phyloP scores from a whole-genome alignment of 805 yeast species.

The Schwanniomyces pseudopolymorphus region DNA sequence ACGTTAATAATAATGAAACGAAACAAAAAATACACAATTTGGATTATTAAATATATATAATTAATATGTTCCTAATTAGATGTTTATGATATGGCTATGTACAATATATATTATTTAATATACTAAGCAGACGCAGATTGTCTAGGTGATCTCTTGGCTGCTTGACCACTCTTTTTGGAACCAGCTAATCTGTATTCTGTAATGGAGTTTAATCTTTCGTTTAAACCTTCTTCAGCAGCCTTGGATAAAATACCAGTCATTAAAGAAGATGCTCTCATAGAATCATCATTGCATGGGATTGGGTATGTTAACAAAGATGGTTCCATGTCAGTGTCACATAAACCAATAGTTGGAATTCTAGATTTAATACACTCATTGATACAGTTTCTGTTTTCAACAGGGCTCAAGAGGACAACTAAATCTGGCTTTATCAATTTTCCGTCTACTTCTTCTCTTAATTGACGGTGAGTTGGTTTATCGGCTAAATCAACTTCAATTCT shows the following conservation, averaged over 20 bases:
- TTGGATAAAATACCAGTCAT: slow-evolving; percentile 79
- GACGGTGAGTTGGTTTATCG: slow-evolving; percentile 64
- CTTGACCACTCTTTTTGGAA: not conserved
- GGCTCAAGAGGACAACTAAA: slow-evolving; percentile 80
- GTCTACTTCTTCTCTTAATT: slow-evolving; percentile 47
- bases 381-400: slow-evolving; percentile 79
- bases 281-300: slow-evolving; percentile 94
- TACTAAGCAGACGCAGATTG: not conserved
- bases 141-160: slow-evolving; percentile 2
- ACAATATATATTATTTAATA: slow-evolving; percentile 2
- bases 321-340: slow-evolving; percentile 91
- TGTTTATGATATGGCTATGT: slow-evolving; percentile 2
- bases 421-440: slow-evolving; percentile 77
- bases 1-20: not conserved
- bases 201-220: slow-evolving; percentile 45
- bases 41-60: slow-evolving; percentile 4
- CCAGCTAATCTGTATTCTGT: slow-evolving; percentile 11
- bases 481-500: slow-evolving; percentile 67
- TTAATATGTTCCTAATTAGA: not conserved
- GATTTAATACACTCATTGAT: slow-evolving; percentile 77
- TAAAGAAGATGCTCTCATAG: slow-evolving; percentile 75
- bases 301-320: slow-evolving; percentile 90
- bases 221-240: slow-evolving; percentile 80
- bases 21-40: not conserved
- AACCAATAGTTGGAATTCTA: slow-evolving; percentile 89